Evolutionary conservation across 208 protist genomes (phyloP).

Genomic region (Trypanosoma theileri): DNA sequence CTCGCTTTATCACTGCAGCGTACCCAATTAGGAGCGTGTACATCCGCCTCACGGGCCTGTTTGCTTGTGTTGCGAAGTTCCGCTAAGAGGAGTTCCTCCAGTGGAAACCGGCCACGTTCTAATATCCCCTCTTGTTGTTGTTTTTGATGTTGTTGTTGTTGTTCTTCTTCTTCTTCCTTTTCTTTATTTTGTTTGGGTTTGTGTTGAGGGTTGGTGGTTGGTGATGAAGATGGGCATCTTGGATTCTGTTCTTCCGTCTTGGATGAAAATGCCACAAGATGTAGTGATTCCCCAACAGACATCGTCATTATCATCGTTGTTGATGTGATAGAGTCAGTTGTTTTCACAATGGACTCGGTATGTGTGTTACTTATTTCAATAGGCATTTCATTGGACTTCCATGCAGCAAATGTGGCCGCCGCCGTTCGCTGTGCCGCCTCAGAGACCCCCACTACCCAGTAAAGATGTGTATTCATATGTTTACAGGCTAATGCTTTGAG

Average conservation of each 20-base stretch:
- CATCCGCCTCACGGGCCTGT: conserved; percentile 43
- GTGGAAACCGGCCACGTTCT: conserved; percentile 30
- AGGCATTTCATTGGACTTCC: conserved; percentile 17
- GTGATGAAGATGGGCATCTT: neutral
- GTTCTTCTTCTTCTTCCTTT: neutral
- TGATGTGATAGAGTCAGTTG: conserved; percentile 15
- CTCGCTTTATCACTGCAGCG: conserved; percentile 8
- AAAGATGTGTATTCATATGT: conserved; percentile 23
- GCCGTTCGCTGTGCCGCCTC: conserved; percentile 32
- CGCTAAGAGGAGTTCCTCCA: conserved; percentile 63
- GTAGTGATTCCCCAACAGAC: conserved; percentile 9
- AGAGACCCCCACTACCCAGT: conserved; percentile 33
- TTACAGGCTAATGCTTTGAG: neutral
- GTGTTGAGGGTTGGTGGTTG: too few relatives aligned
- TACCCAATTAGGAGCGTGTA: conserved; percentile 47
- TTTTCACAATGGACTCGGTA: conserved; percentile 7
- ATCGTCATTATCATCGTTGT: neutral
- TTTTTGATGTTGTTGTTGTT: neutral
- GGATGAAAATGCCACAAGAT: neutral
- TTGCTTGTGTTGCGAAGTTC: conserved; percentile 59
- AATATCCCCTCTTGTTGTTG: neutral
- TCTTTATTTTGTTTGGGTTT: neutral
- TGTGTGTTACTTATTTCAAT: conserved; percentile 21
- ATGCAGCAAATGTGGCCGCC: conserved; percentile 29
- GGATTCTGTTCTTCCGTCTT: neutral